phyloP scores from a whole-genome alignment of 768 basidiomycete genomes.

The Cytidiella melzeri region DNA sequence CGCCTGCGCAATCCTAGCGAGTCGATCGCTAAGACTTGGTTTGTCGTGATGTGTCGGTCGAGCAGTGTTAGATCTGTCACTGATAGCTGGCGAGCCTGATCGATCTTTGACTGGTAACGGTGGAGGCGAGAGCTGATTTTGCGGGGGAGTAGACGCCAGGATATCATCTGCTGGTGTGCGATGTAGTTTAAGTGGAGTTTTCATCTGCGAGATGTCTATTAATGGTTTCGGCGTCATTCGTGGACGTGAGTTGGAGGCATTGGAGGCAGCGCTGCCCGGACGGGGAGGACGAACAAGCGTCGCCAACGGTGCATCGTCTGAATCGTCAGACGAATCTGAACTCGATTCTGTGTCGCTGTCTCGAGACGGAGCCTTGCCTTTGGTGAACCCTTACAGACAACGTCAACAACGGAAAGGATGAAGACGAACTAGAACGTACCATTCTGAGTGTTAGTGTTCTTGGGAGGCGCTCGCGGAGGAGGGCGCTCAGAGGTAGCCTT shows the following conservation, averaged over 20 bases:
- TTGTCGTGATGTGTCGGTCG: conserved; percentile 16
- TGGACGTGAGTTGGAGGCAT: conserved; percentile 19
- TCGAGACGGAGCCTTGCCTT: conserved; percentile 1
- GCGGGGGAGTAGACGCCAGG: conserved; percentile 9
- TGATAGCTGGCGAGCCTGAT: background rate
- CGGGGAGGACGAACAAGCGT: conserved; percentile 54
- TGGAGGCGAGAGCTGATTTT: conserved; percentile 11
- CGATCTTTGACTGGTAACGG: conserved; percentile 5
- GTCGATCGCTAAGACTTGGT: conserved; percentile 22
- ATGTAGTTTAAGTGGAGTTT: conserved; percentile 11
- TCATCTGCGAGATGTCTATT: conserved; percentile 29
- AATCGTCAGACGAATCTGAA: conserved; percentile 35
- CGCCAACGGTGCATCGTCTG: conserved; percentile 61
- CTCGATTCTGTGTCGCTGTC: conserved; percentile 17
- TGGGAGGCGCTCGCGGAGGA: background rate
- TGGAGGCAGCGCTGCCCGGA: conserved; percentile 55
- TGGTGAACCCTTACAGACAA: conserved; percentile 11
- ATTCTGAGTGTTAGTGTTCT: background rate
- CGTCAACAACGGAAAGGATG: background rate
- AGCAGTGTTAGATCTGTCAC: conserved; percentile 2
- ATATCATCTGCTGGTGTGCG: conserved; percentile 9
- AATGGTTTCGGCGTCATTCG: conserved; percentile 38
- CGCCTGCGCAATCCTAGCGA: conserved; percentile 19
- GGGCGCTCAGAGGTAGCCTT: background rate
- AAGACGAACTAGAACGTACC: background rate